A percentile compares a stretch with the other conserved stretches of the same genome.
These are phyloP conservation scores for Herpetospermum pedunculosum DNA, from an alignment of 306 rosid genomes.

Conservation along the genomic window DNA sequence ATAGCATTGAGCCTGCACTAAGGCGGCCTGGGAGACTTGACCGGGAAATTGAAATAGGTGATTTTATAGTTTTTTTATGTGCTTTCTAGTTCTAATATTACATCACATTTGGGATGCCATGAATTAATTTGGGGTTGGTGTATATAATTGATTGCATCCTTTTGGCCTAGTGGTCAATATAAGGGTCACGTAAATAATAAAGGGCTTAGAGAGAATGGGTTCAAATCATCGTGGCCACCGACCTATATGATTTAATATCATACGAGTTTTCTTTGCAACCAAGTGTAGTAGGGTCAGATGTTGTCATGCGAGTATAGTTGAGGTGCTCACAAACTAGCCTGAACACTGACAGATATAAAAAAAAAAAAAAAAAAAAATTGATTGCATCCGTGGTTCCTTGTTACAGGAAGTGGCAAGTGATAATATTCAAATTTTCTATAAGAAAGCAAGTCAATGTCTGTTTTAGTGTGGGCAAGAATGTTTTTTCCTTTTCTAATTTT, in stretches of 20 bases:
- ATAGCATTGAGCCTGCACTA: conserved; percentile 81
- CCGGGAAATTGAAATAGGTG: conserved; percentile 89
- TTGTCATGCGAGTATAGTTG: too few relatives aligned
- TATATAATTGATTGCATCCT: too few relatives aligned
- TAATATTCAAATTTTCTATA: not conserved
- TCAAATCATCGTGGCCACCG: too few relatives aligned
- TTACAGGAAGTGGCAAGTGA: not conserved
- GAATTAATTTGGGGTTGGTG: not conserved
- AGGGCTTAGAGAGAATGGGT: too few relatives aligned
- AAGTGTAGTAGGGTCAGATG: too few relatives aligned
- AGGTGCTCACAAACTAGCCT: too few relatives aligned
- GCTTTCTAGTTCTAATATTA: not conserved
- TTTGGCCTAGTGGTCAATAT: too few relatives aligned
- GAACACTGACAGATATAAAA: too few relatives aligned
- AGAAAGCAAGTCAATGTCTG: not conserved
- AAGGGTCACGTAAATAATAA: too few relatives aligned
- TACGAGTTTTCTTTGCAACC: too few relatives aligned
- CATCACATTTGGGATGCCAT: not conserved
- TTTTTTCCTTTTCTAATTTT: not conserved
- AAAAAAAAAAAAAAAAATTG: too few relatives aligned
- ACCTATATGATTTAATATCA: too few relatives aligned
- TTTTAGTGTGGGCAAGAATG: not conserved
- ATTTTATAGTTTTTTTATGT: conserved; percentile 1
- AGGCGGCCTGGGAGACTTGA: conserved; percentile 92
- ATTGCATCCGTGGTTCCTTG: not conserved